Evolutionary conservation across 352 stramenopile genomes (phyloP).

Genomic region (Hyaloperonospora arabidopsidis): DNA sequence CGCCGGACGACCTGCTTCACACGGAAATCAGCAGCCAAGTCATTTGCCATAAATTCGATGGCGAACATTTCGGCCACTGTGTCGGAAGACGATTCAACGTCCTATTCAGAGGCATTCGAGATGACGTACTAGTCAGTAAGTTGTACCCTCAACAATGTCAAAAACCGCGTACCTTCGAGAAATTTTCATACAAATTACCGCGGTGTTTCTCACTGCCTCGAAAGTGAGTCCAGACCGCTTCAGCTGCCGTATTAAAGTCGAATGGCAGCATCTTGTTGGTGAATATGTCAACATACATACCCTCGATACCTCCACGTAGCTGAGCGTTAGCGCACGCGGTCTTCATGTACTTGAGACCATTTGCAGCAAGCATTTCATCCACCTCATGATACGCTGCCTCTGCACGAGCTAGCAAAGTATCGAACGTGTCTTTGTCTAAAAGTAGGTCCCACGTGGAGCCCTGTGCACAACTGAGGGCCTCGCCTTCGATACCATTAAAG

Average conservation of each 20-base stretch:
- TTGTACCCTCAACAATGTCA: background rate
- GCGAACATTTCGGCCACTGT: constrained; percentile 33
- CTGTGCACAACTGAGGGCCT: constrained; percentile 9
- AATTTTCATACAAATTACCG: constrained; percentile 36
- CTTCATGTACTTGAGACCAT: constrained; percentile 32
- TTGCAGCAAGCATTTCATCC: constrained; percentile 30
- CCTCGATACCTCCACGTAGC: constrained; percentile 30
- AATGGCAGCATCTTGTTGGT: constrained; percentile 46
- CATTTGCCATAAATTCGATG: constrained; percentile 31
- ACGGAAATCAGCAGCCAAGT: constrained; percentile 28
- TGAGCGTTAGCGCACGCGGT: constrained; percentile 28
- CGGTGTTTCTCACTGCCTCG: constrained; percentile 37
- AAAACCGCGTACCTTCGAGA: constrained; percentile 24
- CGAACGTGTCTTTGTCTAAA: constrained; percentile 31
- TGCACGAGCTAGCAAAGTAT: constrained; percentile 24
- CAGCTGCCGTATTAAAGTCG: constrained; percentile 29
- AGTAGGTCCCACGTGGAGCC: constrained; percentile 27
- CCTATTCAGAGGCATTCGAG: constrained; percentile 7
- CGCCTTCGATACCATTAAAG: constrained; percentile 23
- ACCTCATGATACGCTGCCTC: constrained; percentile 32
- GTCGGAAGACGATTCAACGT: constrained; percentile 30
- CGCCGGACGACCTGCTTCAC: constrained; percentile 32
- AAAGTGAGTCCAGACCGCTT: constrained; percentile 41
- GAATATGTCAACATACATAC: constrained; percentile 38
- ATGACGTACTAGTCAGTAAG: constrained; percentile 2